These are phyloP conservation scores for Eimeria maxima DNA, from an alignment of 169 alveolate species.

Conservation along the genomic window DNA sequence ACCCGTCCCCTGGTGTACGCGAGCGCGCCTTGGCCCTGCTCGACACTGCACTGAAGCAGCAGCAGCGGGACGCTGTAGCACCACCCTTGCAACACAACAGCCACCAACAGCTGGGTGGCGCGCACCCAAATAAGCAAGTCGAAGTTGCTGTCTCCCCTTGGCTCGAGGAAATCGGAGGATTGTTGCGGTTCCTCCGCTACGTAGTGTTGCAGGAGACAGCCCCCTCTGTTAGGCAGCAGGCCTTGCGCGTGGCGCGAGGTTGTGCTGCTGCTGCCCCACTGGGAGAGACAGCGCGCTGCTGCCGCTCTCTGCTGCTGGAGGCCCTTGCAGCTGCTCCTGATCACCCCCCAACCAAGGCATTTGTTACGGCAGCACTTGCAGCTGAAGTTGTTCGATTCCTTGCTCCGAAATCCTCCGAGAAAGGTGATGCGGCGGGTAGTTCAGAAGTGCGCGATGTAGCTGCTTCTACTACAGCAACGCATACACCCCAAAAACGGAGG, in stretches of 20 bases:
- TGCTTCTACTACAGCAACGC: neutral
- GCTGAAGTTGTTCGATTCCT: slow-evolving; percentile 50
- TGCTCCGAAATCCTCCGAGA: neutral
- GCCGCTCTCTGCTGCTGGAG: slow-evolving; percentile 52
- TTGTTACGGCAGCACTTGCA: slow-evolving; percentile 58
- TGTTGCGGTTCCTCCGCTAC: slow-evolving; percentile 65
- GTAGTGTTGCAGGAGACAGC: slow-evolving; percentile 73
- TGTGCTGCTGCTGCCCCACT: slow-evolving; percentile 73
- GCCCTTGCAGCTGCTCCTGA: slow-evolving; percentile 75
- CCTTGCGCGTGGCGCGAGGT: slow-evolving; percentile 67
- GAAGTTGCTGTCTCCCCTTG: slow-evolving; percentile 37
- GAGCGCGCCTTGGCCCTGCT: slow-evolving; percentile 70
- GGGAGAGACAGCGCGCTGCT: slow-evolving; percentile 71
- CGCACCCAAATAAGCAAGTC: slow-evolving; percentile 22
- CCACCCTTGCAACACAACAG: slow-evolving; percentile 32
- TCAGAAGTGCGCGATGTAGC: slow-evolving; percentile 7
- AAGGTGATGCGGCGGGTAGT: neutral
- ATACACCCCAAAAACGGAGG: slow-evolving; percentile 33
- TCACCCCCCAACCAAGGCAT: slow-evolving; percentile 52
- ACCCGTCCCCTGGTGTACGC: slow-evolving; percentile 63
- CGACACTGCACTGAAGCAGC: slow-evolving; percentile 68
- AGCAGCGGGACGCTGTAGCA: slow-evolving; percentile 43
- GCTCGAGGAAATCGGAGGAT: slow-evolving; percentile 63
- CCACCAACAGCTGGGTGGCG: slow-evolving; percentile 22
- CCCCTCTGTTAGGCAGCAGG: slow-evolving; percentile 71